Conservation (phyloP, 495 filamentous ascomycete species). For the Penicillium pulvis region DNA sequence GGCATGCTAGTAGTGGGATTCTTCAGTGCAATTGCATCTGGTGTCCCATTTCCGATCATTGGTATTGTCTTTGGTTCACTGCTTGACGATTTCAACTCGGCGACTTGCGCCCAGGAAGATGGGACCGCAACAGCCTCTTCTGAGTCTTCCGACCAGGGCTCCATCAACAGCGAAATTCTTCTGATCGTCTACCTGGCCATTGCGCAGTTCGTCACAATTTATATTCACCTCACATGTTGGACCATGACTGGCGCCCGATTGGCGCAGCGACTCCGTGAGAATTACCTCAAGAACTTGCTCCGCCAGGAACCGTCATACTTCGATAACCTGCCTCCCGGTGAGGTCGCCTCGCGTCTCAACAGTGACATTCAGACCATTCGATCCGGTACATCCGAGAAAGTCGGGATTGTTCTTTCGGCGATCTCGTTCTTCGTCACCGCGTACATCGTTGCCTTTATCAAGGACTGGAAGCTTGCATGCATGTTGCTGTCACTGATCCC, state of each 20-base stretch:
- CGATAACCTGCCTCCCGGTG: constrained; percentile 55
- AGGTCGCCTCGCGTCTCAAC: constrained; percentile 63
- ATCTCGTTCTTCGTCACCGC: constrained; percentile 64
- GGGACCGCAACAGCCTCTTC: constrained; percentile 21
- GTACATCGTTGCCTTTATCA: constrained; percentile 66
- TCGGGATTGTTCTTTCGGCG: constrained; percentile 59
- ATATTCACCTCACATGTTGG: constrained; percentile 56
- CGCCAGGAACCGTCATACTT: constrained; percentile 65
- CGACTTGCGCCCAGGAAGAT: constrained; percentile 48
- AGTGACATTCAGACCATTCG: constrained; percentile 63
- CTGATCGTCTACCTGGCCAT: constrained; percentile 64
- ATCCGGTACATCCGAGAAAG: constrained; percentile 67
- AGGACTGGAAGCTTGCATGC: constrained; percentile 45
- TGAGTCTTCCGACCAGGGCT: constrained; percentile 33
- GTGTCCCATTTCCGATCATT: constrained; percentile 68
- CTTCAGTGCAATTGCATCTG: constrained; percentile 58
- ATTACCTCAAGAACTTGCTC: constrained; percentile 58
- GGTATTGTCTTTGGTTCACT: constrained; percentile 70
- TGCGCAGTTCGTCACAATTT: constrained; percentile 63
- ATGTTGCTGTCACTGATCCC: constrained; percentile 60
- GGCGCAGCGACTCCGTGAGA: constrained; percentile 60
- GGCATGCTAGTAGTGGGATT: constrained; percentile 40
- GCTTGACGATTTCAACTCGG: constrained; percentile 64
- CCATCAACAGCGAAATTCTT: constrained; percentile 60
- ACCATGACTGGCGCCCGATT: constrained; percentile 62